Evolutionary conservation across 1,284 basidiomycete species (phyloP), one percentile per base, ranked within the genome.

Genomic region (Apiotrichum veenhuisii): DNA sequence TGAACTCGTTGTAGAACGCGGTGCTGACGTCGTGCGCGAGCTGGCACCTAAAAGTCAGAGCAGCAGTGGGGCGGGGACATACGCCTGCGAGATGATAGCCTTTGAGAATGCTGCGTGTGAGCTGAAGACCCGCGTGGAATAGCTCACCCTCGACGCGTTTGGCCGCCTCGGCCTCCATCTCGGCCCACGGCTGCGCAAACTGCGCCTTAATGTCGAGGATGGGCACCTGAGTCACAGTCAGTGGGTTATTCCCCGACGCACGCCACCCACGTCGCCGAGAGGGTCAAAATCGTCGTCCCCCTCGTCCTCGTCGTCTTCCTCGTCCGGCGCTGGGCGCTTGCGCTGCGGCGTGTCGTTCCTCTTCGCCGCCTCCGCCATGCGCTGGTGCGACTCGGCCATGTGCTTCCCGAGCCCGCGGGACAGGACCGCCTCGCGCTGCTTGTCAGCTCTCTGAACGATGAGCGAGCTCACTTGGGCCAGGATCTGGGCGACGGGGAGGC

Each of bases 121-220:
- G 26, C 36, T 14, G 17, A 15, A 4, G 25, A 8, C 25, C 3
- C 2, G 23, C 7, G 11, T 15, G 27, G n/a, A 5, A 14, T 2
- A 22, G 51, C 65, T 50, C 46, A 73, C 71, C 34, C 22, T 65
- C 43, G 18, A 73, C 52, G 40, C 54, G 59, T 5, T 57, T 50
- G 5, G 38, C 43, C 7, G 67, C 41, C 38, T 65, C 61, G 7
- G 47, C 43, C 55, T 70, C 66, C 7, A 72, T 58, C 33, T 50
- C 42, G 22, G 67, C 58, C 71, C 70, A 73, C 27, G 59, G 37
- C 9, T 59, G 55, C 26, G 64, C 64, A 11, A 72, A 55, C 23
- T 62, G 49, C 4, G 22, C 49, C 42, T 66, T 50, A 26, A 52
- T 33, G 26, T 57, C 54, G 26, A 43, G 23, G 10, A 5, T 27